Evolutionary conservation across 2,329 filamentous ascomycete species (phyloP).

Genomic region (Phoma sp.): DNA sequence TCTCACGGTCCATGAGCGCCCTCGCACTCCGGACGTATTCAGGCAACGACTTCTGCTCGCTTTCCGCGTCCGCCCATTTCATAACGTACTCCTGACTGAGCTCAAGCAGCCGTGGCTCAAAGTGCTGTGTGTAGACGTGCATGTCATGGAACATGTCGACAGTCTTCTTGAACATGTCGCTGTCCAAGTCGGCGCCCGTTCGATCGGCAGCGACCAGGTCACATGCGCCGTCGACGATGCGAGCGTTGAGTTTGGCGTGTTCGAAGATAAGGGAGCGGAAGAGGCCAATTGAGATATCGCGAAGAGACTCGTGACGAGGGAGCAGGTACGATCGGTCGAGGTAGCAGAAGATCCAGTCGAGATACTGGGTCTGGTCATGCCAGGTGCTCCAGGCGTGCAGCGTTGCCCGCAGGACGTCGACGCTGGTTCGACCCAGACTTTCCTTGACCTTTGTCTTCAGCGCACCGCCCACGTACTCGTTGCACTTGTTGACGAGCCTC

Average conservation of each 20-base stretch:
- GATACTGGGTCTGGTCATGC: conserved; percentile 75
- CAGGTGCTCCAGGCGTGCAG: conserved; percentile 75
- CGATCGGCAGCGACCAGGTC: conserved; percentile 78
- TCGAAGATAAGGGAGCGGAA: conserved; percentile 71
- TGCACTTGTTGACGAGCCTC: conserved; percentile 70
- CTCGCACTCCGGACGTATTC: conserved; percentile 77
- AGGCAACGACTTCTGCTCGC: conserved; percentile 67
- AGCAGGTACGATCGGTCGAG: conserved; percentile 89
- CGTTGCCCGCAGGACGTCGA: conserved; percentile 68
- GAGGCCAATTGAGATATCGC: conserved; percentile 78
- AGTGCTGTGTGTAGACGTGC: conserved; percentile 76
- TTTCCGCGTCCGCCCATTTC: conserved; percentile 72
- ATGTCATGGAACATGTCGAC: conserved; percentile 87
- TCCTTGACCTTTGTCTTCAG: conserved; percentile 67
- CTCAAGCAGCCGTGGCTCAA: conserved; percentile 77
- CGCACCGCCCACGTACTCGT: conserved; percentile 63
- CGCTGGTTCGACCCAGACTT: conserved; percentile 62
- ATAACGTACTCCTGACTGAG: conserved; percentile 72
- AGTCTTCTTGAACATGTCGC: conserved; percentile 71
- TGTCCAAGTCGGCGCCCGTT: conserved; percentile 60
- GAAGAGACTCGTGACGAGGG: conserved; percentile 75
- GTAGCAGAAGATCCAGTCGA: conserved; percentile 92
- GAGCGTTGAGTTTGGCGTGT: conserved; percentile 58
- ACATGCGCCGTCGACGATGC: conserved; percentile 73
- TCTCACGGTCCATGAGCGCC: conserved; percentile 73